Conservation (phyloP, 176 grass and related monocot species). For the Metroxylon sagu region DNA sequence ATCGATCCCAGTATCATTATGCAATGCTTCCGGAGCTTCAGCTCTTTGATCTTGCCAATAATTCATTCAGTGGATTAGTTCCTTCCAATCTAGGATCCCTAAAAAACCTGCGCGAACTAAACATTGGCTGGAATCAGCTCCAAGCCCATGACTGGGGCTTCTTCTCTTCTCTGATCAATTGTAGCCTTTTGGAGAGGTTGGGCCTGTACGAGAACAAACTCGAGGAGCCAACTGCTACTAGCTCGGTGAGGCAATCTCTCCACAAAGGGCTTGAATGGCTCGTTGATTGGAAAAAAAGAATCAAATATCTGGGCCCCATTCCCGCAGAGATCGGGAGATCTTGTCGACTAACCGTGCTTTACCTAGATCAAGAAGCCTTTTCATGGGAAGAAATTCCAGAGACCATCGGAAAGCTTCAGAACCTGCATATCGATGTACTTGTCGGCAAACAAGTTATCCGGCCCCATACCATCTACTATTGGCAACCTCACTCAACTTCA, state of each 20-base stretch:
- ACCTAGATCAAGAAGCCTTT: not conserved
- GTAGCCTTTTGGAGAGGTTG: not conserved
- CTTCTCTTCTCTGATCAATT: slow-evolving; percentile 1
- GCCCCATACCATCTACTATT: slow-evolving; percentile 9
- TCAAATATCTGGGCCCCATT: slow-evolving; percentile 7
- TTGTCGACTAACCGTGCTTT: not conserved
- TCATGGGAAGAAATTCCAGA: slow-evolving; percentile 5
- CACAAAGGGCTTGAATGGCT: not conserved
- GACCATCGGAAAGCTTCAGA: not conserved
- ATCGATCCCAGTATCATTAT: not conserved
- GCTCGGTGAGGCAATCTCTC: slow-evolving; percentile 10
- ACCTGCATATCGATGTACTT: not conserved
- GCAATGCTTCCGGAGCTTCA: not conserved
- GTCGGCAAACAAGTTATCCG: not conserved
- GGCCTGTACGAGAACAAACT: not conserved
- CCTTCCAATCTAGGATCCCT: not conserved
- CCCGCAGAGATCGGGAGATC: slow-evolving; percentile 11
- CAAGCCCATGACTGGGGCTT: slow-evolving; percentile 5
- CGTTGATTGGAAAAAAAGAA: not conserved
- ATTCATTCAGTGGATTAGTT: not conserved
- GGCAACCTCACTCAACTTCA: slow-evolving; percentile 13
- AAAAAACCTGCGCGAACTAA: not conserved
- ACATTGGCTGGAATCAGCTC: not conserved
- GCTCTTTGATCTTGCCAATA: not conserved
- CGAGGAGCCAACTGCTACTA: not conserved